Evolutionary conservation across 1,284 basidiomycete species (phyloP).

Genomic region (Naganishia cerealis): DNA sequence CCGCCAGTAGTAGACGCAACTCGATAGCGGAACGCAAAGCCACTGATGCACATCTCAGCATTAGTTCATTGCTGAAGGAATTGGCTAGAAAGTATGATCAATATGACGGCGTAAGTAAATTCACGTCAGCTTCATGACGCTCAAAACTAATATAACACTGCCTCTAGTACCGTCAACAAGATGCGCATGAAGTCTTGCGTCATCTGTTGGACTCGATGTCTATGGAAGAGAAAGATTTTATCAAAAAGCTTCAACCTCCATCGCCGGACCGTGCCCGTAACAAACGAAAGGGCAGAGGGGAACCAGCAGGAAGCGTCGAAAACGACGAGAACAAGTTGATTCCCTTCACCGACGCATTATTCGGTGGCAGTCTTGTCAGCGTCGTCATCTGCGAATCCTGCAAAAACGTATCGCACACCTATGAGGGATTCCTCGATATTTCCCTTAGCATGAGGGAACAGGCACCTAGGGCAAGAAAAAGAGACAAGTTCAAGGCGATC

Average conservation of each 20-base stretch:
- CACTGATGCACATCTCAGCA: conserved; percentile 38
- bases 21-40: conserved; percentile 36
- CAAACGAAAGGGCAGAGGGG: conserved; percentile 10
- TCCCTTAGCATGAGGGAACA: conserved; percentile 81
- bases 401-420: conserved; percentile 78
- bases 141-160: background rate
- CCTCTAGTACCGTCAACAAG: conserved; percentile 65
- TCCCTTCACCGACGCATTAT: conserved; percentile 83
- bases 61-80: conserved; percentile 63
- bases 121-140: background rate
- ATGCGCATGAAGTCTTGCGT: conserved; percentile 87
- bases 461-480: conserved; percentile 62
- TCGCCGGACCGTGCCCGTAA: conserved; percentile 27
- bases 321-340: conserved; percentile 57
- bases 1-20: conserved; percentile 25
- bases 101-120: conserved; percentile 67
- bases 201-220: conserved; percentile 88
- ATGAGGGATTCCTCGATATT: conserved; percentile 90
- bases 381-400: conserved; percentile 91
- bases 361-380: conserved; percentile 80
- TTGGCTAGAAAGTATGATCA: conserved; percentile 86
- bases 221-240: conserved; percentile 88
- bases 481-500: conserved; percentile 69
- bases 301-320: background rate
- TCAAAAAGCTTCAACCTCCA: conserved; percentile 35